A percentile compares a stretch with the other conserved stretches of the same genome.
phyloP scores from a whole-genome alignment of 306 rosid species.

The Styphnolobium japonicum region DNA sequence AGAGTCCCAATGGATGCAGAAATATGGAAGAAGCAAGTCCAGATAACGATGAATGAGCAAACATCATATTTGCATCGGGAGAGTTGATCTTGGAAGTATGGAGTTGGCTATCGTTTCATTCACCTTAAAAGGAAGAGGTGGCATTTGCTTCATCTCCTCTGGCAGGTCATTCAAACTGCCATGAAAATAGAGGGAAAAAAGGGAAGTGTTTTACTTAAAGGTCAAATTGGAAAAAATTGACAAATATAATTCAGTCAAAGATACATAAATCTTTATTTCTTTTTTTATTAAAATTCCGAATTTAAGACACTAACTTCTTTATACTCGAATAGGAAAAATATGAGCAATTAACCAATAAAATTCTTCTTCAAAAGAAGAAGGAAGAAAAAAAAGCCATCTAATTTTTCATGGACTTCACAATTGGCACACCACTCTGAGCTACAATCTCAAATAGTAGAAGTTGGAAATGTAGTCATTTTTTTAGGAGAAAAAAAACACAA shows the following conservation, averaged over 20 bases:
- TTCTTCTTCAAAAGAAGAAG: no score
- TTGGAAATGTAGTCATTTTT: no score
- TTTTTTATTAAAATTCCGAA: not conserved
- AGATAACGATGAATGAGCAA: not conserved
- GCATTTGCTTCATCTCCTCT: constrained; percentile 69
- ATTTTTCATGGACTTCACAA: no score
- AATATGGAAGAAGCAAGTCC: no score
- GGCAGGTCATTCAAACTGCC: constrained; percentile 50
- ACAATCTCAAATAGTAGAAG: no score
- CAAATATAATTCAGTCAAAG: not conserved
- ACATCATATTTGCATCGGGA: constrained; percentile 43
- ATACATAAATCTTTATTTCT: not conserved
- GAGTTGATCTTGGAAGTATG: constrained; percentile 44
- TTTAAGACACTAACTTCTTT: not conserved
- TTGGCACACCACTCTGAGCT: no score
- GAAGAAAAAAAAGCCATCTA: no score
- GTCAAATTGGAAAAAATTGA: not conserved
- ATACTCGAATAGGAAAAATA: no score
- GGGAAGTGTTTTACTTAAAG: not conserved
- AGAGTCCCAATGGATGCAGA: no score
- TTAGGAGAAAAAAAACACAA: no score
- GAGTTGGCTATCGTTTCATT: constrained; percentile 55
- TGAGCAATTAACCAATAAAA: not conserved
- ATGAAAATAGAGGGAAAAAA: not conserved
- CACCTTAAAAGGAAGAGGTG: constrained; percentile 62